Conservation (phyloP, 2,329 filamentous ascomycete species). For the Fusarium lyarnte region DNA sequence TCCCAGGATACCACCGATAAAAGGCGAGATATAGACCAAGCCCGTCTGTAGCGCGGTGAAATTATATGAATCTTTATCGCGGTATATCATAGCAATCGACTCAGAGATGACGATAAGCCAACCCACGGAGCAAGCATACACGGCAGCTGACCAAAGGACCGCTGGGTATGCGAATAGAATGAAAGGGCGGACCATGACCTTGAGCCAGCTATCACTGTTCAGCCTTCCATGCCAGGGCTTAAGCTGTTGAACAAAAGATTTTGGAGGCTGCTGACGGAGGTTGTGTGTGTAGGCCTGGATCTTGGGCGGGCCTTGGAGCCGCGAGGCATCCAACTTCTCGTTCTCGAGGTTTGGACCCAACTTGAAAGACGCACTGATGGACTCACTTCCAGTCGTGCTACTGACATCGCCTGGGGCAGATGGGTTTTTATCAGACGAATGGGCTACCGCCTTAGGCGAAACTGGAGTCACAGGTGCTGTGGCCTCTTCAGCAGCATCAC, state of each 20-base stretch:
- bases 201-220: constrained; percentile 80
- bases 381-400: constrained; percentile 32
- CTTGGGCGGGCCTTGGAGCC: constrained; percentile 47
- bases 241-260: constrained; percentile 79
- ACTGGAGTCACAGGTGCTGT: not conserved
- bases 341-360: constrained; percentile 51
- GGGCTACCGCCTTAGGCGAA: constrained; percentile 1
- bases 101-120: constrained; percentile 97
- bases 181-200: constrained; percentile 81
- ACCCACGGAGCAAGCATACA: constrained; percentile 89
- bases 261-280: constrained; percentile 72
- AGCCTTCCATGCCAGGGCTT: constrained; percentile 82
- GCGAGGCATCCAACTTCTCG: constrained; percentile 54
- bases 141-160: constrained; percentile 85
- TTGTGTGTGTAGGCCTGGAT: constrained; percentile 72
- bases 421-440: not conserved
- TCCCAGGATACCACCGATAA: constrained; percentile 88
- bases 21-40: constrained; percentile 88
- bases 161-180: constrained; percentile 88
- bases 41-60: constrained; percentile 85
- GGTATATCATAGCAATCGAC: constrained; percentile 82
- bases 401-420: not conserved
- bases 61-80: constrained; percentile 74
- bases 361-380: constrained; percentile 39
- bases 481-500: constrained; percentile 5